phyloP scores from a whole-genome alignment of 306 rosid genomes.

The Adenanthera pavonina region DNA sequence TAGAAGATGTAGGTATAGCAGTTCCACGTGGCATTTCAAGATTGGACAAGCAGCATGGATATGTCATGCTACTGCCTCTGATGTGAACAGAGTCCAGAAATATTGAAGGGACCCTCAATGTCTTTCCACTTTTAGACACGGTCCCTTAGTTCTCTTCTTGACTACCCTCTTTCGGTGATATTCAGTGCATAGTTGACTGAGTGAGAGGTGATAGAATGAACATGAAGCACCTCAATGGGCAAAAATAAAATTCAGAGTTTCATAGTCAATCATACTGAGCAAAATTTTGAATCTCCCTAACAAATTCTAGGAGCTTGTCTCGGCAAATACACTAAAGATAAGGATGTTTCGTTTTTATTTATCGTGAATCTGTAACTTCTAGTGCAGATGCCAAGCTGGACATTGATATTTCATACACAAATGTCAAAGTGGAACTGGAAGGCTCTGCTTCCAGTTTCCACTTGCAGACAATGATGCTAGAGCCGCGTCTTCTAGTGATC shows the following conservation, averaged over 20 bases:
- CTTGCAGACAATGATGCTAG: slow-evolving; percentile 21
- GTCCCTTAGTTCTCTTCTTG: slow-evolving; percentile 2
- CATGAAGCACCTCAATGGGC: background rate
- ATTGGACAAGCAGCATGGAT: slow-evolving; percentile 10
- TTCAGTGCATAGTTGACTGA: slow-evolving; percentile 28
- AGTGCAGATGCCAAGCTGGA: background rate
- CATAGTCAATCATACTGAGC: background rate
- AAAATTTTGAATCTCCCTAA: background rate
- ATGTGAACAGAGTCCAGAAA: background rate
- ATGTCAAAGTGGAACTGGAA: slow-evolving; percentile 17
- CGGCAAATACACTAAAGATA: background rate
- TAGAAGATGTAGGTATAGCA: background rate
- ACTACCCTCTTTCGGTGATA: slow-evolving; percentile 24
- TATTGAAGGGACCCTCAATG: slow-evolving; percentile 7
- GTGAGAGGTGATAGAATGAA: background rate
- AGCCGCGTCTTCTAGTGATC: background rate
- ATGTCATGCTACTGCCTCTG: slow-evolving; percentile 11
- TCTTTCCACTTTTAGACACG: slow-evolving; percentile 3
- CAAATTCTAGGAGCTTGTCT: background rate
- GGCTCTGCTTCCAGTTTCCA: slow-evolving; percentile 37
- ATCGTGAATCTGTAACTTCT: background rate
- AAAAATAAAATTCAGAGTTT: background rate
- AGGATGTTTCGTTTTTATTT: background rate
- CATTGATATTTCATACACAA: slow-evolving; percentile 20
- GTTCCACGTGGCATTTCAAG: slow-evolving; percentile 2